Base-by-base conservation (phyloP, 257 asterid genomes). In the Solanum microdontum region DNA sequence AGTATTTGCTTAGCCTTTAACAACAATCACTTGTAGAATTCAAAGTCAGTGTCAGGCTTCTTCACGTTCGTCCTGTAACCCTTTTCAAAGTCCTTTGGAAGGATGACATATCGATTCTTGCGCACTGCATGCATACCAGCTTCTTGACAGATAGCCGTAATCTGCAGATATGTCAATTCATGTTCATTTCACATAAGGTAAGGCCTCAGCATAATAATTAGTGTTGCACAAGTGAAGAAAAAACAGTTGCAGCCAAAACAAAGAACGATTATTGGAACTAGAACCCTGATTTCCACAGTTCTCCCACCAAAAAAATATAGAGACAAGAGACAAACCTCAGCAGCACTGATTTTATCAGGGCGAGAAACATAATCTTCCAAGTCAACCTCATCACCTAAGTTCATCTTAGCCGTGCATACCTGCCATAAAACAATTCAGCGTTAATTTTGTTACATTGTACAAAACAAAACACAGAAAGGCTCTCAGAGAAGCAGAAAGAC, bases 121-220 rank as follows among this genome's bases (percentile, higher is more conserved):
- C 98, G 93, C 76, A 94, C 98, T 7, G 98, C 98, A n/a, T 89
- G 96, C 98, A 95, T 94, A 37, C 98, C 98, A n/a, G 98, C 85
- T 45, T 80, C 68, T 48, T 45, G 85, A 80, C 84, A 80, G 26
- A 45, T 45, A 0, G 84, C 68, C 3, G 84, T 3, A 45, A 45
- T 80, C 84, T 80, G 84, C 84, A 80, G 33, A 80, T 9, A 80
- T 80, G 48, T 28, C 39, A 45, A 45, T 40, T 13, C 26, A 45
- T 26, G n/a, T 40, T 79, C 84, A 79, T 13, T 43, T 14, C 15
- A 12, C 24, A 79, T 39, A 12, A 40, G 45, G 45, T 40, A 40
- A 40, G 45, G 36, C 23, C 84, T 32, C 37, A 77, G 13, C 37
- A 40, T 24, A 43, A 36, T 36, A 23, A 12, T n/a, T 79, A 24